These are phyloP conservation scores for Fusarium sp. DNA, from an alignment of 2,329 filamentous ascomycete genomes.

Conservation along the genomic window DNA sequence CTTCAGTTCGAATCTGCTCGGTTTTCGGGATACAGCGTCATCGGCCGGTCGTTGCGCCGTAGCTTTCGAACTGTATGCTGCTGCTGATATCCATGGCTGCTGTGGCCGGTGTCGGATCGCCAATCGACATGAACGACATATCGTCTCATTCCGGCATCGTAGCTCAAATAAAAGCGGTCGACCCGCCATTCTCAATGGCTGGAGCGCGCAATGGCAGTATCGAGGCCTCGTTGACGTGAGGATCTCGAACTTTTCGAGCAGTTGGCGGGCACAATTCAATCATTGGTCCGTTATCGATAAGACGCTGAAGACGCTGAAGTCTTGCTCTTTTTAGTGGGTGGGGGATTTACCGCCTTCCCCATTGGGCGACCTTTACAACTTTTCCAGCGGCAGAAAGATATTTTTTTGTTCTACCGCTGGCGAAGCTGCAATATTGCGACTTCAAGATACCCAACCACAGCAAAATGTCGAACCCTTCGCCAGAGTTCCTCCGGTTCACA, in stretches of 20 bases:
- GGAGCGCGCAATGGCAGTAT: slow-evolving; percentile 1
- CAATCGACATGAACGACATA: slow-evolving; percentile 54
- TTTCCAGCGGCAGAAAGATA: slow-evolving; percentile 52
- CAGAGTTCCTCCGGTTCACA: slow-evolving; percentile 79
- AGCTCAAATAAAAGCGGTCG: slow-evolving; percentile 52
- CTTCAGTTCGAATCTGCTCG: slow-evolving; percentile 43
- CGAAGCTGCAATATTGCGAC: slow-evolving; percentile 35
- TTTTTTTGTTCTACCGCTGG: slow-evolving; percentile 45
- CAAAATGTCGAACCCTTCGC: slow-evolving; percentile 58
- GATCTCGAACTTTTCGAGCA: slow-evolving; percentile 39
- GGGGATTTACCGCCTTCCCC: slow-evolving; percentile 48
- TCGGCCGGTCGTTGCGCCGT: slow-evolving; percentile 26
- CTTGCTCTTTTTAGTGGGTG: slow-evolving; percentile 18
- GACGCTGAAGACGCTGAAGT: slow-evolving; percentile 16
- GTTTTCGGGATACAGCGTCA: slow-evolving; percentile 38
- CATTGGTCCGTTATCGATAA: slow-evolving; percentile 49
- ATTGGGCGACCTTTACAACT: slow-evolving; percentile 13
- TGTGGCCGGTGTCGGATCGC: slow-evolving; percentile 45
- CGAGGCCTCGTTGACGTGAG: slow-evolving; percentile 21
- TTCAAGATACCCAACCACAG: slow-evolving; percentile 39
- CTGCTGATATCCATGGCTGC: slow-evolving; percentile 43
- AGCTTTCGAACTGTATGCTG: slow-evolving; percentile 49
- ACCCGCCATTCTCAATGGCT: slow-evolving; percentile 49
- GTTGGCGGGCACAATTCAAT: slow-evolving; percentile 5
- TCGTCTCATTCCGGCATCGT: slow-evolving; percentile 48